Percentiles rank a stretch among this genome's conserved stretches.
These are phyloP conservation scores for Penicillium sp. DNA, from an alignment of 2,329 filamentous ascomycete species.

Conservation along the genomic window DNA sequence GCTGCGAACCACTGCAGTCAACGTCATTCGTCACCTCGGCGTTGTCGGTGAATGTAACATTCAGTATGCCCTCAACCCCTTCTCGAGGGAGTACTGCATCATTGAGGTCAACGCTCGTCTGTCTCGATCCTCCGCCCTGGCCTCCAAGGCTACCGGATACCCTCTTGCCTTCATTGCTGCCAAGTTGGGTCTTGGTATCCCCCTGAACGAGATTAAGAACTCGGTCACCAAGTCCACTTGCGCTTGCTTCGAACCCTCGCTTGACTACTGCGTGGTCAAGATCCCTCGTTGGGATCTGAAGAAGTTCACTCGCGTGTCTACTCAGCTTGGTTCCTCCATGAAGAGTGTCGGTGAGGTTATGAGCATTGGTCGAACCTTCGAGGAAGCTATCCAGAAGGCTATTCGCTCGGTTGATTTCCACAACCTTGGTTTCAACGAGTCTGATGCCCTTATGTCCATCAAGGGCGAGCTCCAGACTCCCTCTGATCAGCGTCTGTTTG, in stretches of 20 bases:
- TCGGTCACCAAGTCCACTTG: conserved; percentile 93
- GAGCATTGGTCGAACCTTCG: conserved; percentile 94
- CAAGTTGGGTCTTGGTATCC: conserved; percentile 91
- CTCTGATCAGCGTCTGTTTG: conserved; percentile 94
- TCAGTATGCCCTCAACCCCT: conserved; percentile 94
- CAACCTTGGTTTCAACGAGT: conserved; percentile 93
- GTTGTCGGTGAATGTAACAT: conserved; percentile 99
- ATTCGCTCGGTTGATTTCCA: conserved; percentile 93
- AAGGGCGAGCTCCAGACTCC: conserved; percentile 95
- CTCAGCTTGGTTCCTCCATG: conserved; percentile 95
- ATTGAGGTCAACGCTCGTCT: conserved; percentile 98
- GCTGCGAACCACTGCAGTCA: conserved; percentile 93
- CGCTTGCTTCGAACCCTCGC: conserved; percentile 95
- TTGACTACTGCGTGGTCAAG: conserved; percentile 98
- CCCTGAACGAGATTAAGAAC: conserved; percentile 94
- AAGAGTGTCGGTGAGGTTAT: conserved; percentile 99
- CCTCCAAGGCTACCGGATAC: conserved; percentile 96
- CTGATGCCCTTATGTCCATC: conserved; percentile 87
- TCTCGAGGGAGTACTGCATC: conserved; percentile 95
- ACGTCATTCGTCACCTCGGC: conserved; percentile 93
- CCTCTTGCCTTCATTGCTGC: conserved; percentile 94
- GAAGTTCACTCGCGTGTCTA: conserved; percentile 97
- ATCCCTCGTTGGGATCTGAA: conserved; percentile 98
- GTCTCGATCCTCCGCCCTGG: conserved; percentile 89
- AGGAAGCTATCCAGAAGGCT: conserved; percentile 97